Conservation (phyloP, 2,329 filamentous ascomycete genomes). For the Moelleriella libera region DNA sequence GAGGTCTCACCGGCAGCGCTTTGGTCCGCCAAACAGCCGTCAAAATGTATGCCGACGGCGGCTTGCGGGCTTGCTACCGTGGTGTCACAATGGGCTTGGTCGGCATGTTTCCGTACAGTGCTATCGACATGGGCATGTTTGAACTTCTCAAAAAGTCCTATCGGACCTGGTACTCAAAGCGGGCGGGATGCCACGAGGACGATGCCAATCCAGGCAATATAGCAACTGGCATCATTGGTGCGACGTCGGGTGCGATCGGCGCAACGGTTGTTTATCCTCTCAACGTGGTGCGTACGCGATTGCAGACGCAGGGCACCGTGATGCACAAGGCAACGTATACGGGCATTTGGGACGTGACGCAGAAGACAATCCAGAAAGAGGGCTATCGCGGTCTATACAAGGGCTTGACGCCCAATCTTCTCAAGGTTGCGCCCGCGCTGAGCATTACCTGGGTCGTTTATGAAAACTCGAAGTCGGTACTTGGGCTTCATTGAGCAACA, state of each 20-base stretch:
- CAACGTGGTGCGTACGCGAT: constrained; percentile 78
- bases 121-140: constrained; percentile 91
- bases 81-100: constrained; percentile 86
- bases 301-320: constrained; percentile 90
- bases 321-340: constrained; percentile 84
- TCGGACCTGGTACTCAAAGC: constrained; percentile 53
- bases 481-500: constrained; percentile 32
- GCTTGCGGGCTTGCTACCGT: constrained; percentile 68
- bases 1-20: constrained; percentile 68
- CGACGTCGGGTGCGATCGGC: constrained; percentile 79
- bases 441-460: constrained; percentile 93
- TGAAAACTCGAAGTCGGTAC: constrained; percentile 69
- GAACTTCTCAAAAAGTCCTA: constrained; percentile 76
- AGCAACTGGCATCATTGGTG: constrained; percentile 76
- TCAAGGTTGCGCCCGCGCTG: constrained; percentile 92
- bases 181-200: constrained; percentile 62
- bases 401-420: constrained; percentile 82
- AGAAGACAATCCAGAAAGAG: constrained; percentile 70
- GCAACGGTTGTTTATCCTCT: constrained; percentile 91
- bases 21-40: constrained; percentile 70
- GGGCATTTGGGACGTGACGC: constrained; percentile 78
- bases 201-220: constrained; percentile 72
- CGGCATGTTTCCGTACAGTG: constrained; percentile 96
- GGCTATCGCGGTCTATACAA: constrained; percentile 83
- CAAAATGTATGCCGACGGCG: constrained; percentile 74